These are phyloP conservation scores for Zelonia costaricensis DNA, from an alignment of 208 protist species.

Conservation along the genomic window DNA sequence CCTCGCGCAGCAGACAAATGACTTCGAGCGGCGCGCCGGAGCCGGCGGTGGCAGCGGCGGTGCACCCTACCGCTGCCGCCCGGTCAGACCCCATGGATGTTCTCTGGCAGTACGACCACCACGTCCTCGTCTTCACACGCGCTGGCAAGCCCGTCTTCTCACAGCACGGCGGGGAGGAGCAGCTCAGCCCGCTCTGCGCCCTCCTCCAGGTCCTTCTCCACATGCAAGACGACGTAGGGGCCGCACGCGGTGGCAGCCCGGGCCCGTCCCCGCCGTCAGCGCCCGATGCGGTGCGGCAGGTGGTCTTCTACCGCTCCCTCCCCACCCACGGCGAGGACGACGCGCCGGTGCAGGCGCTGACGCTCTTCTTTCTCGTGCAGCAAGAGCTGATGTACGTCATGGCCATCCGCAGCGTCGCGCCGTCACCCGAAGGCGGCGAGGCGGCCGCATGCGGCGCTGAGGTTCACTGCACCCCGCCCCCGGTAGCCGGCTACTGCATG, in stretches of 20 bases:
- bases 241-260: background rate
- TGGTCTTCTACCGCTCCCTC: slow-evolving; percentile 9
- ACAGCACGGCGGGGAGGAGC: slow-evolving; percentile 55
- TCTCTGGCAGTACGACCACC: slow-evolving; percentile 50
- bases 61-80: background rate
- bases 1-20: too few species aligned
- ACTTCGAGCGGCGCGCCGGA: too few species aligned
- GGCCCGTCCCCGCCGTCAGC: background rate
- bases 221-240: slow-evolving; percentile 19
- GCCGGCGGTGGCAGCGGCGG: background rate
- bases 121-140: slow-evolving; percentile 87
- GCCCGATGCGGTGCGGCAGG: slow-evolving; percentile 17
- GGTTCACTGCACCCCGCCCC: slow-evolving; percentile 3
- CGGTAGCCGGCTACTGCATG: slow-evolving; percentile 23
- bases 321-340: background rate
- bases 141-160: slow-evolving; percentile 88
- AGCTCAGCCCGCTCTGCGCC: slow-evolving; percentile 62
- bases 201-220: slow-evolving; percentile 72
- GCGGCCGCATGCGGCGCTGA: background rate
- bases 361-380: slow-evolving; percentile 52
- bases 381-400: slow-evolving; percentile 64
- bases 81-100: slow-evolving; percentile 5
- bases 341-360: slow-evolving; percentile 18
- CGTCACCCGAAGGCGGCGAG: background rate
- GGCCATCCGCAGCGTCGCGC: slow-evolving; percentile 26